Percentiles rank a stretch among this genome's conserved stretches.
Conservation (phyloP, 495 filamentous ascomycete genomes). For the Aspergillus hancockii region DNA sequence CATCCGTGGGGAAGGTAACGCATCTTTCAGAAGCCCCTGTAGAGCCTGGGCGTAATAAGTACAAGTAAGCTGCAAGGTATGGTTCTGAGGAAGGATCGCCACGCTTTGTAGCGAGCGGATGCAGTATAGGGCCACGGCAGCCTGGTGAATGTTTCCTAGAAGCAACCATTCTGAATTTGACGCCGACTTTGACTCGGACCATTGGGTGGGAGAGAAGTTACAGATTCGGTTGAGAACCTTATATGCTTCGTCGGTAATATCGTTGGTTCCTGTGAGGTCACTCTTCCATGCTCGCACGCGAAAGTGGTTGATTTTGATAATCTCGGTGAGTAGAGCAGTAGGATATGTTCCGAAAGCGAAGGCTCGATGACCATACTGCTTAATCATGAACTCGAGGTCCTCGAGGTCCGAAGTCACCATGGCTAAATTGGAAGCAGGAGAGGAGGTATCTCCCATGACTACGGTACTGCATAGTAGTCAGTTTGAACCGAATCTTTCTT, state of each 20-base stretch:
- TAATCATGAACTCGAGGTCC: background rate
- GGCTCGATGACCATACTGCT: background rate
- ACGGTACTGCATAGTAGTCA: background rate
- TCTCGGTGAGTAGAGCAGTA: constrained; percentile 6
- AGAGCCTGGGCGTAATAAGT: background rate
- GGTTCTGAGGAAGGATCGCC: constrained; percentile 21
- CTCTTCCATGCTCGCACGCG: background rate
- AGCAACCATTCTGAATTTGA: constrained; percentile 11
- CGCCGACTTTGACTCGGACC: constrained; percentile 25
- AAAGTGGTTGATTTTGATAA: constrained; percentile 10
- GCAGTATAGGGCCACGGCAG: constrained; percentile 33
- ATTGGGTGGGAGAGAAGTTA: constrained; percentile 16
- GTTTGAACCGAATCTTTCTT: background rate
- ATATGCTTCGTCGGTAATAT: background rate
- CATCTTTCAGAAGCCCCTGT: constrained; percentile 19
- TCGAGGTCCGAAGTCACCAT: background rate
- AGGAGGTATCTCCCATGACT: constrained; percentile 6
- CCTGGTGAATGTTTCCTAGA: constrained; percentile 25
- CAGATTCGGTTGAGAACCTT: background rate
- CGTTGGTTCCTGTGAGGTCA: background rate
- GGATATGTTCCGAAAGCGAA: constrained; percentile 7
- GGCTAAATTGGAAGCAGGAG: background rate
- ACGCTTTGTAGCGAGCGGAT: constrained; percentile 30
- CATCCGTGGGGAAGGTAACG: constrained; percentile 15
- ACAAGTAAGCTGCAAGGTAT: constrained; percentile 7